A percentile compares a stretch with the other conserved stretches of the same genome.
phyloP scores from a whole-genome alignment of 768 basidiomycete genomes.

The Hygrocybe coccinea region DNA sequence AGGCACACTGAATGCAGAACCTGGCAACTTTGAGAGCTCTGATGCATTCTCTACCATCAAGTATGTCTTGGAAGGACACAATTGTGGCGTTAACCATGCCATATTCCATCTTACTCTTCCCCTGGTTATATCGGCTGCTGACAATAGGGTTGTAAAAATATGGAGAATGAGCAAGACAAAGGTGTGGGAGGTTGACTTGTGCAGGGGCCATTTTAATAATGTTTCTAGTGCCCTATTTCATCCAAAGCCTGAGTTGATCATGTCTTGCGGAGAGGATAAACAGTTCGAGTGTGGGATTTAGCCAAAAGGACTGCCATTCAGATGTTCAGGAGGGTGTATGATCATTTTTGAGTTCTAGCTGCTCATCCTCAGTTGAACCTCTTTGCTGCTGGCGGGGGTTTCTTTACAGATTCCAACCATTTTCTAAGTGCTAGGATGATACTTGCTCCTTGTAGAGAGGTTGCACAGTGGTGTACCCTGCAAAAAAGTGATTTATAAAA shows the following conservation, averaged over 20 bases:
- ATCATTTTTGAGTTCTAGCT: slow-evolving; percentile 96
- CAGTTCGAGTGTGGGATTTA: slow-evolving; percentile 98
- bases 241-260: slow-evolving; percentile 94
- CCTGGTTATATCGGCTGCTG: slow-evolving; percentile 92
- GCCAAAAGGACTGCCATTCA: slow-evolving; percentile 93
- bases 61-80: slow-evolving; percentile 95
- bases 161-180: slow-evolving; percentile 99
- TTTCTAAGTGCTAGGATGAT: no score
- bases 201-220: slow-evolving; percentile 98
- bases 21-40: slow-evolving; percentile 78
- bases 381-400: slow-evolving; percentile 74
- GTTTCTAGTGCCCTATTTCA: slow-evolving; percentile 94
- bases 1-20: slow-evolving; percentile 58
- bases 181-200: slow-evolving; percentile 99
- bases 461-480: no score
- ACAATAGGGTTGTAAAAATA: slow-evolving; percentile 96
- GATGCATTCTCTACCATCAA: no score
- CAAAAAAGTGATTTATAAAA: no score
- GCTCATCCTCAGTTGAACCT: slow-evolving; percentile 95
- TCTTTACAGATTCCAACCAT: neutral
- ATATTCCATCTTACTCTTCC: slow-evolving; percentile 96
- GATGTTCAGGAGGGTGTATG: slow-evolving; percentile 94
- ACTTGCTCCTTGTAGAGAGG: no score
- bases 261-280: no score
- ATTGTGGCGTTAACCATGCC: slow-evolving; percentile 95